Conservation (phyloP, 495 filamentous ascomycete genomes). For the Penicillium canescens region DNA sequence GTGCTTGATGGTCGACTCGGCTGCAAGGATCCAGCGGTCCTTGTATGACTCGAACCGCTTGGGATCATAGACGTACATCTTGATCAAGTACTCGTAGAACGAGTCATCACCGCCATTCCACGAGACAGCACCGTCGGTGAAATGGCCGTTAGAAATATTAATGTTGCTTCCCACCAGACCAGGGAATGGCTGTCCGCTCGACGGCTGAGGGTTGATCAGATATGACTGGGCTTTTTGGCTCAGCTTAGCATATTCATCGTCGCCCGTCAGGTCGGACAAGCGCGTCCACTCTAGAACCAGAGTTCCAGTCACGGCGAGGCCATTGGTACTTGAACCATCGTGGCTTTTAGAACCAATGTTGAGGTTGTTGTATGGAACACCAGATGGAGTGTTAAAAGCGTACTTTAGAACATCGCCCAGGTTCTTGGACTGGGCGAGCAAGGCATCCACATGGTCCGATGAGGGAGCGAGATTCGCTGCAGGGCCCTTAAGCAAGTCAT, state of each 20-base stretch:
- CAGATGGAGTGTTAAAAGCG: constrained; percentile 74
- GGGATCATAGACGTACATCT: constrained; percentile 87
- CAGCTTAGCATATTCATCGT: constrained; percentile 64
- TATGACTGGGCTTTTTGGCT: constrained; percentile 71
- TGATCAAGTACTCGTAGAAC: constrained; percentile 92
- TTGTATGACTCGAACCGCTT: constrained; percentile 60
- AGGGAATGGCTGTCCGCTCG: constrained; percentile 68
- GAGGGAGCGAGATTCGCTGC: constrained; percentile 52
- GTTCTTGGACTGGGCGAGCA: constrained; percentile 66
- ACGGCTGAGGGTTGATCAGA: constrained; percentile 65
- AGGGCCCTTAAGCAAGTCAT: constrained; percentile 77
- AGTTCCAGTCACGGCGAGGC: constrained; percentile 70
- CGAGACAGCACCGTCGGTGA: constrained; percentile 65
- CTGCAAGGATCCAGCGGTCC: constrained; percentile 76
- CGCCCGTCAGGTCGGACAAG: constrained; percentile 73
- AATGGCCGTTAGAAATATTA: constrained; percentile 62
- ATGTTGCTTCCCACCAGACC: constrained; percentile 74
- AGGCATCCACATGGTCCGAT: constrained; percentile 45
- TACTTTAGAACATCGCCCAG: constrained; percentile 75
- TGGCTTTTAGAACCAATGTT: constrained; percentile 53
- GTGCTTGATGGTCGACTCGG: constrained; percentile 72
- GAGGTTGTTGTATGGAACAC: constrained; percentile 75
- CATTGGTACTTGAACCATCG: constrained; percentile 56
- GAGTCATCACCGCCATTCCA: constrained; percentile 83
- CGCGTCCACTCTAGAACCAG: constrained; percentile 85